These are phyloP conservation scores for Kwoniella newhampshirensis DNA, from an alignment of 768 basidiomycete genomes.

Conservation along the genomic window DNA sequence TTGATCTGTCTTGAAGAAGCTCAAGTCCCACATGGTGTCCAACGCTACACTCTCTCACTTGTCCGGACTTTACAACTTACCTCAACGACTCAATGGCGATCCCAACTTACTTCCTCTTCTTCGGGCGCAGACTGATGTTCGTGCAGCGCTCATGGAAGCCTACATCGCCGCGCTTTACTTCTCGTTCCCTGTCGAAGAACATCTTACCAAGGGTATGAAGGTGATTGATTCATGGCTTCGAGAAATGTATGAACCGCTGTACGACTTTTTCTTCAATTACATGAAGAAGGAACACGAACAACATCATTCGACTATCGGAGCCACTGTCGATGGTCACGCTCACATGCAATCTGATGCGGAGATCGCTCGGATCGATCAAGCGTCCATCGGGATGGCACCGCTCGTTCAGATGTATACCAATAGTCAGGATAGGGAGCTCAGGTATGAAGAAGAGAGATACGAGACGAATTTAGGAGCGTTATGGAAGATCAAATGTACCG, in stretches of 20 bases:
- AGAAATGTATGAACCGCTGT: slow-evolving; percentile 48
- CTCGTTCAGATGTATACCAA: slow-evolving; percentile 27
- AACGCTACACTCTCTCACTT: slow-evolving; percentile 48
- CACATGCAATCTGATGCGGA: slow-evolving; percentile 28
- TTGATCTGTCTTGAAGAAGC: slow-evolving; percentile 33
- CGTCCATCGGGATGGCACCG: slow-evolving; percentile 31
- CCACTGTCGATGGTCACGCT: slow-evolving; percentile 22
- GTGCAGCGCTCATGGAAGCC: slow-evolving; percentile 47
- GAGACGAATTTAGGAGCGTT: slow-evolving; percentile 38
- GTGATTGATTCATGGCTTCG: slow-evolving; percentile 43
- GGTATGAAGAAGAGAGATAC: slow-evolving; percentile 34
- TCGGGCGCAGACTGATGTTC: slow-evolving; percentile 36
- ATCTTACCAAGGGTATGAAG: slow-evolving; percentile 21
- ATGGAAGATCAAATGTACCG: slow-evolving; percentile 34
- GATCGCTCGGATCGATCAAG: slow-evolving; percentile 26
- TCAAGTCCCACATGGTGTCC: slow-evolving; percentile 48
- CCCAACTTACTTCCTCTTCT: slow-evolving; percentile 26
- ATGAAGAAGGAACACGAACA: slow-evolving; percentile 44
- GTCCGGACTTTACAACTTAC: slow-evolving; percentile 46
- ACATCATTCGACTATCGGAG: slow-evolving; percentile 29
- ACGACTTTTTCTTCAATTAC: slow-evolving; percentile 45
- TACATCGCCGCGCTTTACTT: slow-evolving; percentile 49
- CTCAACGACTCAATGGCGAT: slow-evolving; percentile 35
- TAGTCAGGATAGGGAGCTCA: slow-evolving; percentile 25
- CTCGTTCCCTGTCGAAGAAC: slow-evolving; percentile 28